Percentiles rank a stretch among this genome's conserved stretches.
Conservation (phyloP, 352 stramenopile species). For the Paralagenidium karlingii region DNA sequence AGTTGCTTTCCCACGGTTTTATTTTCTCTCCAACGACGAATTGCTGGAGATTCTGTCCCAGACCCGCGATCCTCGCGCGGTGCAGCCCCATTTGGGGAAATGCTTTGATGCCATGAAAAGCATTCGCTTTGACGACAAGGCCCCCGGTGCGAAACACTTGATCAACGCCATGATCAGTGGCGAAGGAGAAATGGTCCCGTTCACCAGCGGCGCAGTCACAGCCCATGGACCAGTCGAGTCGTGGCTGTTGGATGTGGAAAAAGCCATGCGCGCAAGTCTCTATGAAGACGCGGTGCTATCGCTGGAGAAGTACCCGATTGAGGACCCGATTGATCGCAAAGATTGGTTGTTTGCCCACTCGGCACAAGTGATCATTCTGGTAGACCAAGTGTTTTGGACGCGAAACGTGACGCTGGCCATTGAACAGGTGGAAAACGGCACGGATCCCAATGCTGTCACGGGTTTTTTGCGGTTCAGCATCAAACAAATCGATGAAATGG, state of each 20-base stretch:
- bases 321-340: constrained; percentile 80
- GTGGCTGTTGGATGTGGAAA: constrained; percentile 83
- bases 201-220: constrained; percentile 53
- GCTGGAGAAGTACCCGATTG: constrained; percentile 76
- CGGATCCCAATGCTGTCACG: constrained; percentile 52
- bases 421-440: constrained; percentile 49
- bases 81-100: constrained; percentile 85
- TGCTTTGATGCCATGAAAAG: constrained; percentile 91
- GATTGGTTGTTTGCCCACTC: constrained; percentile 85
- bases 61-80: constrained; percentile 78
- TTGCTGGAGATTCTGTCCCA: constrained; percentile 86
- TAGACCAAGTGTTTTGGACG: constrained; percentile 89
- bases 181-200: constrained; percentile 77
- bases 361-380: constrained; percentile 79
- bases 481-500: constrained; percentile 88
- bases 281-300: constrained; percentile 80
- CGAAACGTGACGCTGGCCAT: constrained; percentile 78
- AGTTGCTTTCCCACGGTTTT: constrained; percentile 87
- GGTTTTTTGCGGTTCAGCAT: constrained; percentile 83
- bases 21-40: constrained; percentile 89
- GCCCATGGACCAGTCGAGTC: constrained; percentile 78
- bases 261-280: constrained; percentile 74
- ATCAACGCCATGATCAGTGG: constrained; percentile 79
- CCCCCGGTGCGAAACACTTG: constrained; percentile 20
- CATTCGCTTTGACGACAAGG: constrained; percentile 68